Evolutionary conservation across 2,329 filamentous ascomycete species (phyloP).

Genomic region (Claviceps pazoutovae): DNA sequence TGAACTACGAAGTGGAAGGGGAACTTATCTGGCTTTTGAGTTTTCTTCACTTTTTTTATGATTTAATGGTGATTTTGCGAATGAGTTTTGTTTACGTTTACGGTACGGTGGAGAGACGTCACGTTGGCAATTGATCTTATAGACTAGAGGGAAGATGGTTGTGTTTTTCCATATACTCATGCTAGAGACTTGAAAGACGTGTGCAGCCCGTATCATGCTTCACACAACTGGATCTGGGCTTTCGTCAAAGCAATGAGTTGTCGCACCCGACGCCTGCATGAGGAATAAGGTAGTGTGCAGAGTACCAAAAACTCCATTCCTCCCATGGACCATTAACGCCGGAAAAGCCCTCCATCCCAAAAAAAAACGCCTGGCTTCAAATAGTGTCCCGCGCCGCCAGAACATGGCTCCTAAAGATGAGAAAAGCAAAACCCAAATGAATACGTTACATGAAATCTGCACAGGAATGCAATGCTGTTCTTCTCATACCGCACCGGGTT

Average conservation of each 20-base stretch:
- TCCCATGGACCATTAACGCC: not conserved
- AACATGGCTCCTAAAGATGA: not conserved
- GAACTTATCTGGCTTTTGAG: not conserved
- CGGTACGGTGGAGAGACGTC: not conserved
- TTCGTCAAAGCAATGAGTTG: too few species aligned
- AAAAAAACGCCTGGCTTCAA: conserved; percentile 1
- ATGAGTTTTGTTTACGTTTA: not conserved
- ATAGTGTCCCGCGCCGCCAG: not conserved
- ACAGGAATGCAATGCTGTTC: not conserved
- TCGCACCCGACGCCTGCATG: too few species aligned
- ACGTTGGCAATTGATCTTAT: not conserved
- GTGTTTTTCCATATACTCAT: not conserved
- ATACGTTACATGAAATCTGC: not conserved
- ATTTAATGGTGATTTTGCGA: not conserved
- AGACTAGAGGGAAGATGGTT: not conserved
- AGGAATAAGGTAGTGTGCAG: not conserved
- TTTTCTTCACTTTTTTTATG: not conserved
- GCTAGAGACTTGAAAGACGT: not conserved
- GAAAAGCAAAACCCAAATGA: not conserved
- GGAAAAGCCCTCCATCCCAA: not conserved
- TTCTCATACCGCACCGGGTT: not conserved
- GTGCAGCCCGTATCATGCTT: not conserved
- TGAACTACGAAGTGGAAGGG: not conserved
- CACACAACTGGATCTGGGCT: not conserved
- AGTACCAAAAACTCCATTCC: not conserved